phyloP scores from a whole-genome alignment of 371 early-diverging fungal species.

The Globomyces sp. region DNA sequence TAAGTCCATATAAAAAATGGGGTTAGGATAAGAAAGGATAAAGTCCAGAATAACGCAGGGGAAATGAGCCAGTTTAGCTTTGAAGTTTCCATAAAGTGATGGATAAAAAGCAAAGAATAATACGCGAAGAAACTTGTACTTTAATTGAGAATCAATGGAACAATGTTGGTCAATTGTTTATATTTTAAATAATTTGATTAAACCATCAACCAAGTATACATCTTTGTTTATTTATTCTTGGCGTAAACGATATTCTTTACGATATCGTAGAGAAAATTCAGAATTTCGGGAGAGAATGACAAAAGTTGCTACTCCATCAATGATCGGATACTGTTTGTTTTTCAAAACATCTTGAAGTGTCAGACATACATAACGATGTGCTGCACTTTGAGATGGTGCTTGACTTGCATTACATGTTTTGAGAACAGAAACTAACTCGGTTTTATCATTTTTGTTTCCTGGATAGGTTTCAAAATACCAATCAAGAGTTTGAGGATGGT shows the following conservation, averaged over 20 bases:
- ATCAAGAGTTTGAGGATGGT: constrained; percentile 68
- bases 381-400: constrained; percentile 23
- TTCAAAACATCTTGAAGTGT: constrained; percentile 27
- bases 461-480: constrained; percentile 69
- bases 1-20: constrained; percentile 7
- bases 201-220: no score
- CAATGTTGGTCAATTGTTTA: background rate
- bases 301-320: constrained; percentile 43
- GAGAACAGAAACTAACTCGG: constrained; percentile 14
- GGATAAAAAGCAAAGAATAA: no score
- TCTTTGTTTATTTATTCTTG: background rate
- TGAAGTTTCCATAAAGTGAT: no score
- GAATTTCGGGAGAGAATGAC: constrained; percentile 14
- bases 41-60: background rate
- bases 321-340: constrained; percentile 29
- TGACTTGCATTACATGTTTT: background rate
- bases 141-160: background rate
- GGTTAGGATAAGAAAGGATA: background rate
- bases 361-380: constrained; percentile 27
- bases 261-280: constrained; percentile 8
- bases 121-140: no score
- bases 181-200: no score
- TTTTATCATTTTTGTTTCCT: constrained; percentile 28
- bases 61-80: background rate
- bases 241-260: background rate